Conservation (phyloP, 75 land plant species). For the Gnetum montanum region DNA sequence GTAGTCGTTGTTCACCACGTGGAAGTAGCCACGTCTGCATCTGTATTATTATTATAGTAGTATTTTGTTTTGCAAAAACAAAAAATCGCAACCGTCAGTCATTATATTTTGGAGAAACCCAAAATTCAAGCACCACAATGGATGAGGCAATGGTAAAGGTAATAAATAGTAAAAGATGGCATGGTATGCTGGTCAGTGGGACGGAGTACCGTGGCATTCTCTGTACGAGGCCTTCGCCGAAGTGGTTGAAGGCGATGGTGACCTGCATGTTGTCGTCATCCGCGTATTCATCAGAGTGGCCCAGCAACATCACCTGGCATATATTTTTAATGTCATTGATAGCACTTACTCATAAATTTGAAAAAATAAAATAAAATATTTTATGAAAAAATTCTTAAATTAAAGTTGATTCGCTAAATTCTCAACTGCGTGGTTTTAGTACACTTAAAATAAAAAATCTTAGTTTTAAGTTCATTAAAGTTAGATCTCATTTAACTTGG, state of each 20-base stretch:
- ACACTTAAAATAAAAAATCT: neutral
- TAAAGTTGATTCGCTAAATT: neutral
- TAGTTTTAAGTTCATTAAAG: too few species aligned
- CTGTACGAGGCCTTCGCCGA: slow-evolving; percentile 63
- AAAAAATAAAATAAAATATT: neutral
- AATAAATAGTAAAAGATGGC: neutral
- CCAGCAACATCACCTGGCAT: slow-evolving; percentile 69
- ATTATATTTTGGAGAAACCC: neutral
- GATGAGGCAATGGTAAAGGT: neutral
- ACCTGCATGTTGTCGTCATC: slow-evolving; percentile 60
- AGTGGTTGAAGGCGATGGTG: slow-evolving; percentile 72
- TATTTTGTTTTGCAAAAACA: neutral
- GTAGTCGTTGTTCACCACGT: slow-evolving; percentile 88
- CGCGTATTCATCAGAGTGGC: slow-evolving; percentile 44
- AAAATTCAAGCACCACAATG: neutral
- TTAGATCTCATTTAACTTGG: neutral
- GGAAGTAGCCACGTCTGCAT: slow-evolving; percentile 84
- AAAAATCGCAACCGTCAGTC: neutral
- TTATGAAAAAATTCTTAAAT: neutral
- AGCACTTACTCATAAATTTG: neutral
- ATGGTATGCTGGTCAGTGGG: neutral
- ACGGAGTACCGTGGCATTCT: slow-evolving; percentile 68
- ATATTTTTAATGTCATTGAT: neutral
- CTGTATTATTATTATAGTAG: slow-evolving; percentile 15
- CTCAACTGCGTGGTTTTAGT: neutral